A percentile compares a stretch with the other conserved stretches of the same genome.
Evolutionary conservation across 306 rosid species (phyloP).

Genomic region (Ceratonia siliqua): DNA sequence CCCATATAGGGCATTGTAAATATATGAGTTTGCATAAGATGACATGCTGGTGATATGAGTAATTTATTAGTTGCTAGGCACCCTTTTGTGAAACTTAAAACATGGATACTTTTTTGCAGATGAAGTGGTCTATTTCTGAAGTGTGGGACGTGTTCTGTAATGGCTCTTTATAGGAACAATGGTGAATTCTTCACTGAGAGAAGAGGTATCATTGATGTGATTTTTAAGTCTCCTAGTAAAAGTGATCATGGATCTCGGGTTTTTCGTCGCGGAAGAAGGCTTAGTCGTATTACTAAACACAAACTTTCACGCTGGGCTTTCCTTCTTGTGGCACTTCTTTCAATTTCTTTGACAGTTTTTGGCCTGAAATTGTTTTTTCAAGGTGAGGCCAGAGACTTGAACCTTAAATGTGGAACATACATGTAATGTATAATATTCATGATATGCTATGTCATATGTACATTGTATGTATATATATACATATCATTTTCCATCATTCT

Average conservation of each 20-base stretch:
- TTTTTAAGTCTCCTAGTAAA: constrained; percentile 29
- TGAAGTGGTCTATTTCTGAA: constrained; percentile 41
- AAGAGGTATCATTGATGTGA: constrained; percentile 44
- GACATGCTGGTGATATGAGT: neutral
- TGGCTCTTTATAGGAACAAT: constrained; percentile 51
- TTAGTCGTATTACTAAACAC: constrained; percentile 59
- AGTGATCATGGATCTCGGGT: constrained; percentile 49
- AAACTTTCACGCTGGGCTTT: constrained; percentile 55
- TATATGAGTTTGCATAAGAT: constrained; percentile 19
- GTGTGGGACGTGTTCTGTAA: constrained; percentile 40
- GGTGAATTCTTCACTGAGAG: constrained; percentile 55
- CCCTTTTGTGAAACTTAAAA: constrained; percentile 22
- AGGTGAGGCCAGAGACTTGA: constrained; percentile 51
- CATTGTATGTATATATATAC: neutral
- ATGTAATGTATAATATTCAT: neutral
- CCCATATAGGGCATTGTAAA: constrained; percentile 7
- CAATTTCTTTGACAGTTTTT: constrained; percentile 53
- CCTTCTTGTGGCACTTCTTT: constrained; percentile 46
- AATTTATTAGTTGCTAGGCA: neutral
- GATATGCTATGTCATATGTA: neutral
- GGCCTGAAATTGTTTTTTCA: constrained; percentile 57
- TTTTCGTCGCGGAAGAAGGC: constrained; percentile 68
- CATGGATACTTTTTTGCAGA: constrained; percentile 32
- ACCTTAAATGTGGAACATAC: neutral
- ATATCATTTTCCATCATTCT: neutral